Conservation (phyloP, 2,329 filamentous ascomycete species). For the Diaporthe batatas region DNA sequence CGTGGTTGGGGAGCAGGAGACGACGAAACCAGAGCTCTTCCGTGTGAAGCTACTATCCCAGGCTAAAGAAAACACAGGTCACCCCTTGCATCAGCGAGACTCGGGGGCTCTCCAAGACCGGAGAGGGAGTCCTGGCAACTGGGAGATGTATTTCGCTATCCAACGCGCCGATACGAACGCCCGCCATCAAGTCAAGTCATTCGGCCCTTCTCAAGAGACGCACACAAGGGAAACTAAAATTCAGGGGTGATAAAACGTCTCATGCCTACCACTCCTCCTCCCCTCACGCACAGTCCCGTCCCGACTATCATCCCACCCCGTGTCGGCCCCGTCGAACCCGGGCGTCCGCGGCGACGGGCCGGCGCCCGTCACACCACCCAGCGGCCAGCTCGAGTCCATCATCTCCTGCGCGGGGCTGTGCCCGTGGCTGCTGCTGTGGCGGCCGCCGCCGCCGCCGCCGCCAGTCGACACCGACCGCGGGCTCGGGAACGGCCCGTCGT, state of each 20-base stretch:
- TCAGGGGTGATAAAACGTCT: conserved; percentile 46
- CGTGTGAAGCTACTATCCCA: background rate
- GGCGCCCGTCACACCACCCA: conserved; percentile 12
- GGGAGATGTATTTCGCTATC: background rate
- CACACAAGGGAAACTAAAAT: background rate
- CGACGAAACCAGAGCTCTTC: background rate
- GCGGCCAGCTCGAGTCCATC: conserved; percentile 32
- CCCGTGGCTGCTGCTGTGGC: conserved; percentile 8
- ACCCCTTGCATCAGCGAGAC: background rate
- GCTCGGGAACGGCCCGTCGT: conserved; percentile 21
- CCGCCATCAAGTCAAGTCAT: background rate
- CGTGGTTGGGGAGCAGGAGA: background rate
- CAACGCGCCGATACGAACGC: background rate
- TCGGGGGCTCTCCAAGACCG: background rate
- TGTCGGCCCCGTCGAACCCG: background rate
- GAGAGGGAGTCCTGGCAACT: background rate
- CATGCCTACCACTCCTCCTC: conserved; percentile 41
- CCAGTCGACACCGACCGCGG: conserved; percentile 24
- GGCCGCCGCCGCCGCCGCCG: background rate
- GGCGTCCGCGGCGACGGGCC: conserved; percentile 13
- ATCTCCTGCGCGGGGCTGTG: conserved; percentile 4
- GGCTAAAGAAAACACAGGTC: background rate
- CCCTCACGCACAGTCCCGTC: background rate
- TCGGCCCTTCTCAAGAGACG: background rate
- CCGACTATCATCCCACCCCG: background rate